Base-by-base conservation (phyloP, 331 rosid genomes). In the Cydonia oblonga region DNA sequence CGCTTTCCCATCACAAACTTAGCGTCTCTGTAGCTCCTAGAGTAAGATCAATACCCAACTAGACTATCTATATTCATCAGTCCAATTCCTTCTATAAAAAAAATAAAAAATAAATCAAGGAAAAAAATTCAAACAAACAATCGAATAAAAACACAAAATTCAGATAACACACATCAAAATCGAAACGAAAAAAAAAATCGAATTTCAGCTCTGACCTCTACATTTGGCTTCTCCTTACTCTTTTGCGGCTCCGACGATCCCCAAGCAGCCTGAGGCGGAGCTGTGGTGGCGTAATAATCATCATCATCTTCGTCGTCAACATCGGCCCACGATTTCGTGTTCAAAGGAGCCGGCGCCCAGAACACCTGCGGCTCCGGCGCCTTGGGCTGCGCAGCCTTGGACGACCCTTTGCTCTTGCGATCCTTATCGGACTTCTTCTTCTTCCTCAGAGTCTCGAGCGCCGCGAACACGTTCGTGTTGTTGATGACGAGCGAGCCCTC, bases 371-470 rank as follows among this genome's bases (percentile, higher is more conserved):
- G 79, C 67, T 88, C 91, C 0, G 86, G 76, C 59, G 83, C 85
- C 78, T 82, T 78, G 16, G 85, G 69, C 23, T 81, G 79, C 44
- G 62, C 79, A 75, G 40, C 5, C 40, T 92, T 86, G 26, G 95
- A 84, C 0, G 87, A 81, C 23, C 83, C 89, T 80, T 82, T 90
- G 74, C 67, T 81, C 82, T 90, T 91, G 51, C 73, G 81, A 53
- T 86, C 91, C 91, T 89, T 91, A 53, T 91, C 97, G 0, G 93
- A 84, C 80, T 87, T 92, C 96, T 90, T 92, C 90, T 90, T 92
- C 90, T 84, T 92, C 89, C 86, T 90, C 33, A 92, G 83, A 54
- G 91, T 82, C 35, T 90, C 96, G 0, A 92, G 87, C 64, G 98
- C 98, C 2, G 93, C 96, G 79, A 92, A 92, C 40, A 92, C 98